Percentiles rank a stretch among this genome's conserved stretches.
phyloP scores from a whole-genome alignment of 2,329 filamentous ascomycete species.

The Teratosphaeriaceae sp. region DNA sequence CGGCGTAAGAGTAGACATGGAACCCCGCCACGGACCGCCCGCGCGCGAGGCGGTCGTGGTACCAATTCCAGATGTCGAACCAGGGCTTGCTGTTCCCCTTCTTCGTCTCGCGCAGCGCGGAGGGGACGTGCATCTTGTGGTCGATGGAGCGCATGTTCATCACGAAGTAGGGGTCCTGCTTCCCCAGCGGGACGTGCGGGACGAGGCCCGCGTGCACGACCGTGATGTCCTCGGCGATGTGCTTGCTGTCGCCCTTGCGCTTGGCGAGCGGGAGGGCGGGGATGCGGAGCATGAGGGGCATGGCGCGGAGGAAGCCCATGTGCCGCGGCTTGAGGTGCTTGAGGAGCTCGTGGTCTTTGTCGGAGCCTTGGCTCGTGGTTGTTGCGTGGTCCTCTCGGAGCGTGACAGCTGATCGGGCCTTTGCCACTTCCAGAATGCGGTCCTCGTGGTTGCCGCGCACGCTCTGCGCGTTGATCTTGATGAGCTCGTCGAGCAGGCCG shows the following conservation, averaged over 20 bases:
- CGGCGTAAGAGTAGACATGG: constrained; percentile 6
- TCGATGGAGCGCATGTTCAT: constrained; percentile 90
- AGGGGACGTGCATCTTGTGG: constrained; percentile 54
- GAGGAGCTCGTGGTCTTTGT: constrained; percentile 24
- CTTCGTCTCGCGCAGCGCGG: constrained; percentile 27
- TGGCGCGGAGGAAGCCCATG: constrained; percentile 25
- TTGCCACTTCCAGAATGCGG: constrained; percentile 56
- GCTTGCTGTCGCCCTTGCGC: constrained; percentile 43
- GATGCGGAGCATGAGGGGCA: constrained; percentile 32
- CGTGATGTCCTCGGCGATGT: constrained; percentile 54
- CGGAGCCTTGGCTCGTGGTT: constrained; percentile 16
- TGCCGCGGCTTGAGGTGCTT: constrained; percentile 24
- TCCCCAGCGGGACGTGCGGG: constrained; percentile 61
- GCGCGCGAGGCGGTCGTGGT: constrained; percentile 24
- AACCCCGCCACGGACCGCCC: constrained; percentile 16
- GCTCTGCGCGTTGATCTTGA: constrained; percentile 65
- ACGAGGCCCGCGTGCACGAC: constrained; percentile 84
- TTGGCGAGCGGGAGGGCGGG: constrained; percentile 23
- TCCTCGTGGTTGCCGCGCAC: constrained; percentile 95
- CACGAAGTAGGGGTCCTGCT: constrained; percentile 69
- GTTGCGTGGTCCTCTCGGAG: too few relatives aligned
- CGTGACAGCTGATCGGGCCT: too few relatives aligned
- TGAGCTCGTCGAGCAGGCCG: constrained; percentile 70
- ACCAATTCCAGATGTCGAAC: constrained; percentile 28
- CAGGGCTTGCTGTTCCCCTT: constrained; percentile 22